Base-by-base conservation (phyloP, 164 flowering plant genomes). In the Malania oleifera region DNA sequence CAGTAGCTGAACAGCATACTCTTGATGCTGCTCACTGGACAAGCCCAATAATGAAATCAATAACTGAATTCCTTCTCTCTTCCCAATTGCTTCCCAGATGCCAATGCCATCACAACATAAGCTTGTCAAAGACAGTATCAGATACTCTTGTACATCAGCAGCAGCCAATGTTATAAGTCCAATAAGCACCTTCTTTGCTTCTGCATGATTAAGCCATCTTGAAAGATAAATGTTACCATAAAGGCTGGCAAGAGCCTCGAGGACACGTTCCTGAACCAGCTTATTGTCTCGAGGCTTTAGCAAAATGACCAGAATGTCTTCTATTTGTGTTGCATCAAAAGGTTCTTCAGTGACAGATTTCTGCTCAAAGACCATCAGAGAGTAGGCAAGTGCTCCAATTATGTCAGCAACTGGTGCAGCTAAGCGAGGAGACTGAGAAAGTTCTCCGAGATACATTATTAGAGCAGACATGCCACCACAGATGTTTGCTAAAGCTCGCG, bases 1-100 rank as follows among this genome's bases (percentile, higher is more conserved):
- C 41, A 91, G 71, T 63, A 91, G 70, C 55, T 75, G 73, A 58
- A 87, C 88, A 37, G 89, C 86, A 73, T 81, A 76, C 67, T 87
- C 97, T 69, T 91, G 97, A 71, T 91, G 91, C 61, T 85, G 93
- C 70, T 91, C 97, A 62, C 87, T 78, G 19, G 97, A 84, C 69
- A 86, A 71, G n/a, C 97, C 95, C 62, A 91, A 67, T 39, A 83
- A 71, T 23, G 97, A 87, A 57, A 91, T 86, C 28, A 86, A 73
- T 63, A 87, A 72, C 75, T 91, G 97, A 65, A 91, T 73, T 45
- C 97, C 97, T 71, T 86, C 97, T 70, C 93, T 72, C 67, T 72
- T 82, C 29, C 76, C 78, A 48, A 90, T 69, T 46, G 95, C 87
- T 56, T 82, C 92, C 97, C 97, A 91, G 19, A 81, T 62, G 40